These are phyloP conservation scores for Puccinia hordei DNA, from an alignment of 1,284 basidiomycete species.

Conservation along the genomic window DNA sequence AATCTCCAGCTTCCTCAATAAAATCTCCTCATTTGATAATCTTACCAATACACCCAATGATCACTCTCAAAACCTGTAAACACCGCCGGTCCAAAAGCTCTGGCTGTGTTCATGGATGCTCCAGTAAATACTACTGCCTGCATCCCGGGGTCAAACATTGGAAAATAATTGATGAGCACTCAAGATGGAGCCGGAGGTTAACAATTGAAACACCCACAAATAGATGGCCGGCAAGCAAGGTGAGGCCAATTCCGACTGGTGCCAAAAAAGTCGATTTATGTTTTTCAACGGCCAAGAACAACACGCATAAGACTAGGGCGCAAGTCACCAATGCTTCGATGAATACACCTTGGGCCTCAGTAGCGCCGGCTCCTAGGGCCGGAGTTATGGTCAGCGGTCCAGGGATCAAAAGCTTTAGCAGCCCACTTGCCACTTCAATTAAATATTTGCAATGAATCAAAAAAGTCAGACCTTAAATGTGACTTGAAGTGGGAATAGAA, in stretches of 20 bases:
- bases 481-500: neutral
- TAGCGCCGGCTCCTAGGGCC: conserved; percentile 36
- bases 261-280: conserved; percentile 72
- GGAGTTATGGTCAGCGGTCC: conserved; percentile 43
- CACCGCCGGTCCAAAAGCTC: conserved; percentile 48
- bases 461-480: neutral
- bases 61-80: conserved; percentile 45
- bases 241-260: conserved; percentile 72
- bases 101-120: conserved; percentile 50
- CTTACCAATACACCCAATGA: conserved; percentile 51
- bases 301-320: conserved; percentile 40
- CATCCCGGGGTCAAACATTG: neutral
- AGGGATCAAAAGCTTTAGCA: conserved; percentile 30
- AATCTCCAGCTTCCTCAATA: too few relatives aligned
- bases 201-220: conserved; percentile 58
- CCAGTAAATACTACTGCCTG: conserved; percentile 47
- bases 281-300: conserved; percentile 57
- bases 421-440: conserved; percentile 35
- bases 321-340: conserved; percentile 44
- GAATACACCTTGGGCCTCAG: conserved; percentile 33
- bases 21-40: neutral
- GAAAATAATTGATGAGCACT: neutral
- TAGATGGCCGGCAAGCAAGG: conserved; percentile 70
- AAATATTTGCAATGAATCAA: neutral
- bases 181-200: neutral